Percentiles rank a stretch among this genome's conserved stretches.
These are phyloP conservation scores for Cladorrhinum sp. DNA, from an alignment of 2,329 filamentous ascomycete species.

Conservation along the genomic window DNA sequence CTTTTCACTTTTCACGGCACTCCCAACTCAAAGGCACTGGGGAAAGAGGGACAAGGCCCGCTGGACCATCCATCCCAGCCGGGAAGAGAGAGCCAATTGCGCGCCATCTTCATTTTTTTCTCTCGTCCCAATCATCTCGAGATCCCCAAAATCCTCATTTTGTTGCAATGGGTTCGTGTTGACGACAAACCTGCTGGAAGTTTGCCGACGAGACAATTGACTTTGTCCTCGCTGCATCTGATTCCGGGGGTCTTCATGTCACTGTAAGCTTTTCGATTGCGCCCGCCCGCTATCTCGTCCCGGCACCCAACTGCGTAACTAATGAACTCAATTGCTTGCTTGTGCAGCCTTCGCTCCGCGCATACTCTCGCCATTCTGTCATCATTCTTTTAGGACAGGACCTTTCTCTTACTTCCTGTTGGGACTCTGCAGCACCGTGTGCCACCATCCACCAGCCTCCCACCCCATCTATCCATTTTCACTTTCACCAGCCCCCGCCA, in stretches of 20 bases:
- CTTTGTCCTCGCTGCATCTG: conserved; percentile 17
- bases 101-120: conserved; percentile 7
- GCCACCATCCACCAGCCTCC: neutral
- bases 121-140: conserved; percentile 3
- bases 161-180: neutral
- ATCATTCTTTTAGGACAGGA: conserved; percentile 19
- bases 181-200: neutral
- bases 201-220: conserved; percentile 22
- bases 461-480: neutral
- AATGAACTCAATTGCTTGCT: conserved; percentile 4
- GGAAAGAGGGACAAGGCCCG: neutral
- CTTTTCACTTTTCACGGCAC: conserved; percentile 4
- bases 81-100: neutral
- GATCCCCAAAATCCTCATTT: neutral
- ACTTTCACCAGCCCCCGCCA: neutral
- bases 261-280: conserved; percentile 22
- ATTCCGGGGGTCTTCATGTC: conserved; percentile 21
- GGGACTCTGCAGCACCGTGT: neutral
- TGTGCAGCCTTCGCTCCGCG: conserved; percentile 21
- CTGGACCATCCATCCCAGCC: neutral
- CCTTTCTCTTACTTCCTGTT: neutral
- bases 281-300: neutral
- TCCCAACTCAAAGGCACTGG: neutral
- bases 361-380: conserved; percentile 12
- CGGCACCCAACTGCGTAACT: conserved; percentile 8